A percentile compares a stretch with the other conserved stretches of the same genome.
Evolutionary conservation across 2,329 filamentous ascomycete genomes (phyloP).

Genomic region (Incumbomyces lentus): DNA sequence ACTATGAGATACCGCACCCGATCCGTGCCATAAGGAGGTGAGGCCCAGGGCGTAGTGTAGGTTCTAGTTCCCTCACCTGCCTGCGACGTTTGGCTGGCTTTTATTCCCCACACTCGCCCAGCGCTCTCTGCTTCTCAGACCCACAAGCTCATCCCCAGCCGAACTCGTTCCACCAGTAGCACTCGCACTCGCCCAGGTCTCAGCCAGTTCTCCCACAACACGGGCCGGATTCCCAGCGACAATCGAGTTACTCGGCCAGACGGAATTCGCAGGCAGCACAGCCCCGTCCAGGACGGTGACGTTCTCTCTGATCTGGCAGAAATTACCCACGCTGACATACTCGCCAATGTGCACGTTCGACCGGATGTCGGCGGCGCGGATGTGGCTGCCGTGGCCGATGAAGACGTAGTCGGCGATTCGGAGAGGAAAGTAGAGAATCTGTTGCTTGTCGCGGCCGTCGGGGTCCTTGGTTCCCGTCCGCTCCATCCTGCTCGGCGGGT

Average conservation of each 20-base stretch:
- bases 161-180: constrained; percentile 9
- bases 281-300: constrained; percentile 77
- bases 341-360: constrained; percentile 78
- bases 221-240: constrained; percentile 75
- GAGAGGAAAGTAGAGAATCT: constrained; percentile 73
- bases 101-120: constrained; percentile 21
- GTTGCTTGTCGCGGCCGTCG: neutral
- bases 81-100: no score
- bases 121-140: constrained; percentile 18
- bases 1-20: no score
- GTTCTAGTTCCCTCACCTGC: no score
- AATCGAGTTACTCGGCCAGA: constrained; percentile 82
- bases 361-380: constrained; percentile 75
- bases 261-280: constrained; percentile 77
- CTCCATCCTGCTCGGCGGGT: constrained; percentile 73
- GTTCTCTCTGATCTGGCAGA: constrained; percentile 88
- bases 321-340: constrained; percentile 67
- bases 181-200: constrained; percentile 32
- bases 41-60: no score
- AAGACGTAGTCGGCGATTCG: constrained; percentile 93
- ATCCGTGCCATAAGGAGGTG: no score
- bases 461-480: constrained; percentile 41
- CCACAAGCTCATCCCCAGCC: constrained; percentile 14
- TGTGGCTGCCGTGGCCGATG: constrained; percentile 61
- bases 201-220: constrained; percentile 64